Percentiles rank a stretch among this genome's conserved stretches.
Conservation (phyloP, 208 protist species). For the Phytomonas sp. region DNA sequence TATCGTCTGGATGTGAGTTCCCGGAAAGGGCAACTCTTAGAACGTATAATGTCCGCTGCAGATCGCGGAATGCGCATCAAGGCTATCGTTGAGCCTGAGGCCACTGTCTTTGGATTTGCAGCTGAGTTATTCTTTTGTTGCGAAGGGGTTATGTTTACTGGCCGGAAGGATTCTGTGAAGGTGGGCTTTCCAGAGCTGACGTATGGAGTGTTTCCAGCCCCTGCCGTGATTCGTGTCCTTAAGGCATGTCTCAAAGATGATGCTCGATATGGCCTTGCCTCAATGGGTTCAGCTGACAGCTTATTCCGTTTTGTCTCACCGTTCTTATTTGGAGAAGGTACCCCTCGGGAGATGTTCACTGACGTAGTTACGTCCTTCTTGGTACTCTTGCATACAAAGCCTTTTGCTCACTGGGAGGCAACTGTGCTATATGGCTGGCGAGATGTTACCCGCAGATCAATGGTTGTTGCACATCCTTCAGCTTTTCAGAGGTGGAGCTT, state of each 20-base stretch:
- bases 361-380: not conserved
- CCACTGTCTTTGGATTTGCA: constrained; percentile 22
- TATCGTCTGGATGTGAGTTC: not conserved
- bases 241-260: not conserved
- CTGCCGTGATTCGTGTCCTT: constrained; percentile 17
- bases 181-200: constrained; percentile 30
- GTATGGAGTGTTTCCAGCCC: constrained; percentile 28
- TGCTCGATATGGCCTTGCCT: not conserved
- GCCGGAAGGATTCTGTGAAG: not conserved
- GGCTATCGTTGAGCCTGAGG: constrained; percentile 11
- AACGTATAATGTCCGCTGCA: constrained; percentile 6
- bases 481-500: not conserved
- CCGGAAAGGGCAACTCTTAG: not conserved
- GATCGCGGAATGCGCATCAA: constrained; percentile 17
- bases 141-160: constrained; percentile 11
- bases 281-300: not conserved
- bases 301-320: not conserved
- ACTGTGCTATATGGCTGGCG: not conserved
- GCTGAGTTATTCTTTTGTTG: constrained; percentile 36
- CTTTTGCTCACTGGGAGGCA: not conserved
- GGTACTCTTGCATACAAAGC: not conserved
- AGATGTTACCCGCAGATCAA: not conserved
- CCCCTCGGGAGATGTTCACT: not conserved
- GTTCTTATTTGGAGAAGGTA: not conserved
- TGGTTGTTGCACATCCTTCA: not conserved